Conservation (phyloP, 331 rosid genomes). For the Malus hybrid region DNA sequence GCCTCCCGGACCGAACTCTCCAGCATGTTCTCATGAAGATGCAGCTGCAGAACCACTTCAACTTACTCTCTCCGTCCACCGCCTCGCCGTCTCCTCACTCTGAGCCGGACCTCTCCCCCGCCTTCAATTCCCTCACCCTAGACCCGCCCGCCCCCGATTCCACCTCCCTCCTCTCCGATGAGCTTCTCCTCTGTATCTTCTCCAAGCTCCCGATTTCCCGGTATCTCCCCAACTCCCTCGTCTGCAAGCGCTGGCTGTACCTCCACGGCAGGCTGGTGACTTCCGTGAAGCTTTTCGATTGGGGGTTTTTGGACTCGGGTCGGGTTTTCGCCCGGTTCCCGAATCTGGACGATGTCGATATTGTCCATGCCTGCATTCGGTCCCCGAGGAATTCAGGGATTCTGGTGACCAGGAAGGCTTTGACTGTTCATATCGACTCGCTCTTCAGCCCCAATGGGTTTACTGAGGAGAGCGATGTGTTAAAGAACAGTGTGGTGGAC, state of each 20-base stretch:
- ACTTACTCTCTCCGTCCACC: constrained; percentile 2
- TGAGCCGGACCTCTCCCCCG: constrained; percentile 7
- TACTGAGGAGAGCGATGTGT: constrained; percentile 14
- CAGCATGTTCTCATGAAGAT: constrained; percentile 35
- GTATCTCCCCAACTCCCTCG: constrained; percentile 21
- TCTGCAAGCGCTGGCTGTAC: constrained; percentile 42
- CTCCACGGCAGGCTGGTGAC: constrained; percentile 33
- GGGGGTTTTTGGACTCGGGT: constrained; percentile 36
- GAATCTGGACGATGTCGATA: constrained; percentile 23
- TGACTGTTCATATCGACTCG: constrained; percentile 27
- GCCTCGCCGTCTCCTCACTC: constrained; percentile 21
- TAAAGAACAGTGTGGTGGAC: constrained; percentile 27
- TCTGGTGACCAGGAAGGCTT: constrained; percentile 18
- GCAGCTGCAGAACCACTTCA: constrained; percentile 13
- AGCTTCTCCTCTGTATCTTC: constrained; percentile 23
- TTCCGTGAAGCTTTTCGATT: constrained; percentile 29
- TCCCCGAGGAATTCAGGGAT: constrained; percentile 36
- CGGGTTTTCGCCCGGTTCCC: constrained; percentile 28
- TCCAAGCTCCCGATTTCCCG: constrained; percentile 26
- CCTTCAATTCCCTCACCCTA: neutral
- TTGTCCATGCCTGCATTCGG: constrained; percentile 28
- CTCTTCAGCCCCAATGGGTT: constrained; percentile 9
- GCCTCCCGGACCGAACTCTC: constrained; percentile 19
- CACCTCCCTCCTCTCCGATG: constrained; percentile 25
- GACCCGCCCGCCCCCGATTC: constrained; percentile 6